Evolutionary conservation across 768 basidiomycete genomes (phyloP).

Genomic region (Leccinum boreale): DNA sequence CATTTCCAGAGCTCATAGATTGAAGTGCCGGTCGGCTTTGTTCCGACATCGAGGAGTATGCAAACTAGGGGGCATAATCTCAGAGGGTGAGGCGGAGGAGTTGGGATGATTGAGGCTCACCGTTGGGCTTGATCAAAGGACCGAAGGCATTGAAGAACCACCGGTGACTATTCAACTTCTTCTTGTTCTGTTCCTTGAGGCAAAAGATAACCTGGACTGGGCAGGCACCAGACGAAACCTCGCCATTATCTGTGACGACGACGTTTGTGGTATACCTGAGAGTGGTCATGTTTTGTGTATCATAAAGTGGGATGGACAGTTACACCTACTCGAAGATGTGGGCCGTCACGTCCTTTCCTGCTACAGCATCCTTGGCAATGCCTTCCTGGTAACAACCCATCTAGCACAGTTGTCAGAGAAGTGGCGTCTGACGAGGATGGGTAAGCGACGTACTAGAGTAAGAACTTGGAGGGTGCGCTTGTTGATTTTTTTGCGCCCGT

Average conservation of each 20-base stretch:
- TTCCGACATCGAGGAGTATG: constrained; percentile 90
- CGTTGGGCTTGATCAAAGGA: constrained; percentile 81
- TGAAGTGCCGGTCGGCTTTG: constrained; percentile 90
- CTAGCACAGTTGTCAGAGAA: constrained; percentile 31
- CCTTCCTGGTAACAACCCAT: constrained; percentile 91
- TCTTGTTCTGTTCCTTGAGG: constrained; percentile 94
- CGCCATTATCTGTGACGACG: constrained; percentile 74
- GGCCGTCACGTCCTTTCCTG: constrained; percentile 86
- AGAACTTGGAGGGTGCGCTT: constrained; percentile 89
- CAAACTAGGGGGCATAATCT: constrained; percentile 52
- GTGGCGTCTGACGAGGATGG: background rate
- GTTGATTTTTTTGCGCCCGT: constrained; percentile 84
- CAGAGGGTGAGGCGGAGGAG: background rate
- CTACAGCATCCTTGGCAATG: constrained; percentile 84
- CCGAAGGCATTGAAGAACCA: constrained; percentile 99
- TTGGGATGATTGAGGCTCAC: constrained; percentile 32
- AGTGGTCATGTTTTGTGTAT: background rate
- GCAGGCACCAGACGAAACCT: constrained; percentile 71
- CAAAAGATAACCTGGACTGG: constrained; percentile 89
- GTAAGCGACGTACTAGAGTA: constrained; percentile 52
- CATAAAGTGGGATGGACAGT: background rate
- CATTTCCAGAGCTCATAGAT: constrained; percentile 98
- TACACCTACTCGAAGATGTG: constrained; percentile 85
- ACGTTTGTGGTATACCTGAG: constrained; percentile 74
- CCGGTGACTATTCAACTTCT: constrained; percentile 92